Base-by-base conservation (phyloP, 768 basidiomycete genomes). In the Lepiota subincarnata region DNA sequence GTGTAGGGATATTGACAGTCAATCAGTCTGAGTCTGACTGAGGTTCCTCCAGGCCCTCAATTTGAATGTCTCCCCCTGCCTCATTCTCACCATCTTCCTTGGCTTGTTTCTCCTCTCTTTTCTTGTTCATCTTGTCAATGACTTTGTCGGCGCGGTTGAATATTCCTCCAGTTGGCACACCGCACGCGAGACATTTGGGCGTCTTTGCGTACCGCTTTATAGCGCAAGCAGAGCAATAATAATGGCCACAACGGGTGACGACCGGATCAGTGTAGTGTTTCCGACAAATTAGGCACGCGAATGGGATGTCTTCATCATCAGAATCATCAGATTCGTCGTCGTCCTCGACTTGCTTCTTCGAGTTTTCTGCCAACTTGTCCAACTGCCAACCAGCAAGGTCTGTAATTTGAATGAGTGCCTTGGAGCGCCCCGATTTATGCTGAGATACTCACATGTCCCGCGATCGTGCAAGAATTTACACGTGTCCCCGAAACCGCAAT, bases 381-480 rank as follows among this genome's bases (percentile, higher is more conserved):
- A 99, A 78, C 71, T 99, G 96, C 97, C 97, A 99, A 39, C 97
- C 97, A 4, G 88, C 87, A n/a, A 98, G 81, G 73, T 99, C 90
- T 93, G 47, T 37, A 28, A 22, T 28, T 59, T 51, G 20, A 24
- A 45, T 48, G 12, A 56, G 50, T 41, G 46, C 39, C 39, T 38
- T 57, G 31, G 50, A 44, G 28, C 34, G 36, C 18, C n/a, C 45
- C 24, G 20, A 40, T 19, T 45, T 2, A 34, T 42, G 34, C 39
- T 36, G 55, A 24, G 48, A 18, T 22, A 83, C 89, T 67, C 63
- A 91, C 90, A 93, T 34, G 91, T 93, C 54, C 96, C 95, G 63
- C 96, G 86, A 70, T 98, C 97, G 71, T 98, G 97, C 66, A 98
- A 78, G 76, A 98, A 98, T 78, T 98, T 98, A 72, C 97, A 99